Conservation (phyloP, 108 stramenopile genomes). For the Fragilariopsis cylindrus region DNA sequence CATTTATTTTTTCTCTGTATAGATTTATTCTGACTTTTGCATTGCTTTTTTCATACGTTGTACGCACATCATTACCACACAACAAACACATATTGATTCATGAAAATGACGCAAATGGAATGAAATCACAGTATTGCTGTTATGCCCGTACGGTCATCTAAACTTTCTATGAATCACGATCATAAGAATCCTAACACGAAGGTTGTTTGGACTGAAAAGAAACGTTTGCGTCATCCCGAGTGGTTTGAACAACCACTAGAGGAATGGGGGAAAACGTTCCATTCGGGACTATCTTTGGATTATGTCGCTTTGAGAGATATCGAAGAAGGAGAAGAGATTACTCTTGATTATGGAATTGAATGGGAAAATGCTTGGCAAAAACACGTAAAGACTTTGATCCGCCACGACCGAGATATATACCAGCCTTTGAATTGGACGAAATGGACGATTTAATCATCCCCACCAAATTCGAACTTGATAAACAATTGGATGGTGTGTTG, state of each 20-base stretch:
- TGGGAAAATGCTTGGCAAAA: constrained; percentile 74
- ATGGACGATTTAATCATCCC: constrained; percentile 20
- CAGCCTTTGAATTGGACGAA: constrained; percentile 39
- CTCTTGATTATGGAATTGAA: constrained; percentile 68
- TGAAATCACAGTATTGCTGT: constrained; percentile 35
- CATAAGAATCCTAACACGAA: constrained; percentile 58
- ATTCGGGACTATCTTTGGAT: constrained; percentile 59
- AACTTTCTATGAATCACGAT: constrained; percentile 71
- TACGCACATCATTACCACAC: no score
- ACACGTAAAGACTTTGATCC: constrained; percentile 49
- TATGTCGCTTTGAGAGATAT: constrained; percentile 78
- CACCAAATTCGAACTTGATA: constrained; percentile 26
- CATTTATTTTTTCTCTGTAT: background rate
- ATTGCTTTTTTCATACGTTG: no score
- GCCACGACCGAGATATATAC: constrained; percentile 32
- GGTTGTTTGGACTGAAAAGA: constrained; percentile 55
- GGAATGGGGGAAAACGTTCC: constrained; percentile 44
- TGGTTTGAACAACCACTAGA: constrained; percentile 64
- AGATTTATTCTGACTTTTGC: no score
- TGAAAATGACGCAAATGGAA: no score
- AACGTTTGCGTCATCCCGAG: constrained; percentile 45
- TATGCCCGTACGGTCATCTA: constrained; percentile 73
- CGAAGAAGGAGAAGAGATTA: constrained; percentile 72
- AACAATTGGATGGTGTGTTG: constrained; percentile 24
- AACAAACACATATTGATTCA: background rate